A percentile compares a stretch with the other conserved stretches of the same genome.
Conservation (phyloP, 345 rosid species). For the Murraya paniculata region DNA sequence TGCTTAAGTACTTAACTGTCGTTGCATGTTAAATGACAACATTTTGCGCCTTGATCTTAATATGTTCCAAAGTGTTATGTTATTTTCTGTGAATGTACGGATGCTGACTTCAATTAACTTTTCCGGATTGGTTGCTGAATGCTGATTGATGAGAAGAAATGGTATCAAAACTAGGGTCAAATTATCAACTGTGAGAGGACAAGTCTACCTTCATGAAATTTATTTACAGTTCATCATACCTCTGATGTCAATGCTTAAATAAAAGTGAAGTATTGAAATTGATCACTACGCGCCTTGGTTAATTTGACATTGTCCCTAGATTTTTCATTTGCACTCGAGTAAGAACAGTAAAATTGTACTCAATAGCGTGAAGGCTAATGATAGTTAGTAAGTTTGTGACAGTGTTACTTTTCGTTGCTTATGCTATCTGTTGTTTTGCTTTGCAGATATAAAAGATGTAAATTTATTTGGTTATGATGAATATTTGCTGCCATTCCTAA, state of each 20-base stretch:
- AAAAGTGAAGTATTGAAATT: background rate
- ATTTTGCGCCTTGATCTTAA: no score
- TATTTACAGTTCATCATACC: background rate
- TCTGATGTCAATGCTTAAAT: background rate
- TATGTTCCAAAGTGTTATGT: background rate
- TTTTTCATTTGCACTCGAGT: no score
- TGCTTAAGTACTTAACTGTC: no score
- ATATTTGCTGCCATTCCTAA: no score
- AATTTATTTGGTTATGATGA: no score
- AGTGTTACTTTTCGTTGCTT: no score
- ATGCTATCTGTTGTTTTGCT: no score
- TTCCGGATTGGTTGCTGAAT: background rate
- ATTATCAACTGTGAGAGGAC: background rate
- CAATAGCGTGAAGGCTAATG: background rate
- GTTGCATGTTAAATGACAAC: no score
- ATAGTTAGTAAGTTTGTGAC: background rate
- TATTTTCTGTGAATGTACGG: background rate
- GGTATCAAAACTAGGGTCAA: background rate
- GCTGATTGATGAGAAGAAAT: background rate
- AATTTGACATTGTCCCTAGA: no score
- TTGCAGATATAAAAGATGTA: no score
- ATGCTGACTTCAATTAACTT: background rate
- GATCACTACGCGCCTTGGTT: no score
- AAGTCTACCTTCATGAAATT: background rate
- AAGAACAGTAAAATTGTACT: no score